Evolutionary conservation across 257 asterid species (phyloP), one percentile per base, ranked within the genome.

Genomic region (Solanum microdontum): DNA sequence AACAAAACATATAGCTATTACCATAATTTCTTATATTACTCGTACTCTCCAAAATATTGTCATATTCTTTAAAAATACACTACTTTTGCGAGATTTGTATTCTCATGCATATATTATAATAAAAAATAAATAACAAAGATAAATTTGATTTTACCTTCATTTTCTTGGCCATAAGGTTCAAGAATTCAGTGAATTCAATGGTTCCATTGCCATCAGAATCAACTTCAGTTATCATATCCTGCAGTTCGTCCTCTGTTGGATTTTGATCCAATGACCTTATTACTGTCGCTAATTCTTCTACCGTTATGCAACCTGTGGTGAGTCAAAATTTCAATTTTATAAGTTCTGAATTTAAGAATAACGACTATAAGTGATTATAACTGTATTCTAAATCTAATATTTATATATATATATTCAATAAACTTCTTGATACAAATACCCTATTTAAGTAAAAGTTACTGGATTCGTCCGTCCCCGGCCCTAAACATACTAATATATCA

Each of bases 131-230:
- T 26, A 68, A 68, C n/a, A 14, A 70, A 28, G 77, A 30, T n/a
- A 28, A 28, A 70, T 10, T 34, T 73, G 1, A 11, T 4, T 3
- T 21, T 87, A 90, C 94, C 93, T 92, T 91, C 17, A 91, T 58
- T 83, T 92, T 91, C 30, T 89, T 91, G 82, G 93, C 94, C 93
- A 92, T 92, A 33, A 92, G 91, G 82, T 89, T 91, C 91, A 92
- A 91, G 92, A 92, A 92, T 75, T 92, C 94, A 0, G 90, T n/a
- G 37, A 92, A 92, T 32, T 92, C 94, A 19, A 92, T 92, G 60
- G 94, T 91, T 1, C 94, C 94, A 69, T 91, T 92, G 34, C 94
- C 94, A 85, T 92, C 94, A 51, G 93, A 90, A 89, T 92, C 94
- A 76, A 92, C 93, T 80, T 92, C 94, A 36, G 76, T 88, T 3